phyloP scores from a whole-genome alignment of 1,284 basidiomycete genomes.

The Ceratobasidium sp. region DNA sequence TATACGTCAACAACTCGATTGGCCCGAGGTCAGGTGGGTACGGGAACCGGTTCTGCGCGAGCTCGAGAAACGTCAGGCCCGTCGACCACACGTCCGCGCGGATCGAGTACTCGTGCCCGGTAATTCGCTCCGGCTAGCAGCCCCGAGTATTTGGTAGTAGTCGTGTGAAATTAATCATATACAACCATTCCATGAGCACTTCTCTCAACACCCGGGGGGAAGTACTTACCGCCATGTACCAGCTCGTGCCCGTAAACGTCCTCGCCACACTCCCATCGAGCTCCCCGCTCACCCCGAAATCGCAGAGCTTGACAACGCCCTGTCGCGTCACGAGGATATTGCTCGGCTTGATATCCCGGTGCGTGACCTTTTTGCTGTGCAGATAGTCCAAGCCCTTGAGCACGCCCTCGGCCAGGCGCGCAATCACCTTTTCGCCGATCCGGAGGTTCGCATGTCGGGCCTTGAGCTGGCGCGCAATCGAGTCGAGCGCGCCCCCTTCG shows the following conservation, averaged over 20 bases:
- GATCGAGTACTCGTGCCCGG: conserved; percentile 89
- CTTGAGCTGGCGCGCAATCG: conserved; percentile 86
- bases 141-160: conserved; percentile 46
- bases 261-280: conserved; percentile 90
- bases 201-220: conserved; percentile 21
- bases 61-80: conserved; percentile 91
- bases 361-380: conserved; percentile 91
- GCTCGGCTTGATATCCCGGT: conserved; percentile 97
- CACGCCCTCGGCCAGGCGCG: conserved; percentile 90
- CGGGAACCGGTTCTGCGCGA: conserved; percentile 94
- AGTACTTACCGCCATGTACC: conserved; percentile 93
- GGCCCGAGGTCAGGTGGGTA: conserved; percentile 92
- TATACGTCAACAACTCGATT: conserved; percentile 94
- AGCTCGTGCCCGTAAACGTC: conserved; percentile 96
- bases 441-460: conserved; percentile 71
- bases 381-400: conserved; percentile 93
- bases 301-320: conserved; percentile 91
- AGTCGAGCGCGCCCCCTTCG: conserved; percentile 90
- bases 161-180: too few relatives aligned
- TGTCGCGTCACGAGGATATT: conserved; percentile 90
- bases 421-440: conserved; percentile 92
- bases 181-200: too few relatives aligned
- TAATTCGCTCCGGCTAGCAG: conserved; percentile 88
- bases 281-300: conserved; percentile 98
- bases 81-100: conserved; percentile 99